Evolutionary conservation across 139 green algal genomes (phyloP).

Genomic region (Spirogloea muscicola): DNA sequence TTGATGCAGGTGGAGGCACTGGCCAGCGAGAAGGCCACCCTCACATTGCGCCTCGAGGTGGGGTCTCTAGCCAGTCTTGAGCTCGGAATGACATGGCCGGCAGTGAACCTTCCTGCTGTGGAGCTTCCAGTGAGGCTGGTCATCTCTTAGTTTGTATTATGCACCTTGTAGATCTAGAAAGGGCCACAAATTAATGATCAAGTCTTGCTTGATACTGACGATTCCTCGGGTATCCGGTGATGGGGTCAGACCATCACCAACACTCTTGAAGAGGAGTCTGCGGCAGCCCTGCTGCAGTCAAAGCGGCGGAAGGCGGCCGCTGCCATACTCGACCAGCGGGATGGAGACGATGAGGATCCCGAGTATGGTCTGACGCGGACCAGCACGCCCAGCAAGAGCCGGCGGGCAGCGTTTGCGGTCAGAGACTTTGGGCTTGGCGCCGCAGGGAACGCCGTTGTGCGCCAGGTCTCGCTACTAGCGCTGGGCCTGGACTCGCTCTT

Average conservation of each 20-base stretch:
- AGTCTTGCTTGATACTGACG: neutral
- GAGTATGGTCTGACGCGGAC: constrained; percentile 3
- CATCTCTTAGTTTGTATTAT: no score
- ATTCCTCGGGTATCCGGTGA: neutral
- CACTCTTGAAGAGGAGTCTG: neutral
- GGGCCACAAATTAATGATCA: no score
- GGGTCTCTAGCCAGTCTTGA: no score
- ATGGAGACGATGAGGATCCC: neutral
- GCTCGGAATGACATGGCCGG: no score
- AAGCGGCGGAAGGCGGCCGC: neutral
- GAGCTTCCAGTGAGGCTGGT: no score
- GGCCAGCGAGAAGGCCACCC: constrained; percentile 31
- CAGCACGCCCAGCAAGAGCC: constrained; percentile 1
- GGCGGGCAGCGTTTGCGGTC: neutral
- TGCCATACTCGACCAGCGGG: neutral
- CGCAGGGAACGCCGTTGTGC: constrained; percentile 5
- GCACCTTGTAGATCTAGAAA: no score
- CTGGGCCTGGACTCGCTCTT: constrained; percentile 6
- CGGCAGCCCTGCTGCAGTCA: constrained; percentile 5
- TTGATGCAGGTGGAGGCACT: constrained; percentile 14
- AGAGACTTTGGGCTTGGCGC: constrained; percentile 10
- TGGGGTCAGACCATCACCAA: neutral
- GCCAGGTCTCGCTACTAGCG: neutral
- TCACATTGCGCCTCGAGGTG: constrained; percentile 12
- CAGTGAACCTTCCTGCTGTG: no score